Percentiles rank a stretch among this genome's conserved stretches.
Evolutionary conservation across 352 stramenopile species (phyloP).

Genomic region (Aphanomyces invadans): DNA sequence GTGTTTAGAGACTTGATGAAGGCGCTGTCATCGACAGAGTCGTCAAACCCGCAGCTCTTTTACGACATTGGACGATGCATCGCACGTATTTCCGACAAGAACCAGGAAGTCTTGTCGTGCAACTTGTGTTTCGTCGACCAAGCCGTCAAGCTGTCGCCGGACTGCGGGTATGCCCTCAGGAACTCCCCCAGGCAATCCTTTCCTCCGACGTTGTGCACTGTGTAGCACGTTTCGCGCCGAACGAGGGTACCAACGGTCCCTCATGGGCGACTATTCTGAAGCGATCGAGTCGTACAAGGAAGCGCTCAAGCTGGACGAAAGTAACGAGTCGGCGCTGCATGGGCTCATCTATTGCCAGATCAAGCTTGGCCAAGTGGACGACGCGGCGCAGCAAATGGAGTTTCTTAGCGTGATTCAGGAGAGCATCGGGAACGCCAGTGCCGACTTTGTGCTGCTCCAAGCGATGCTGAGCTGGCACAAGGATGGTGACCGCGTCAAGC

Average conservation of each 20-base stretch:
- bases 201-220: neutral
- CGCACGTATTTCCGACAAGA: conserved; percentile 51
- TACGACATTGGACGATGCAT: conserved; percentile 55
- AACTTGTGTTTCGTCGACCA: conserved; percentile 63
- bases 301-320: conserved; percentile 77
- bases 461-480: conserved; percentile 79
- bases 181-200: too few species aligned
- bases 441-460: conserved; percentile 78
- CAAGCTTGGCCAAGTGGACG: conserved; percentile 76
- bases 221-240: conserved; percentile 53
- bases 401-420: conserved; percentile 87
- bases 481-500: conserved; percentile 50
- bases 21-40: conserved; percentile 58
- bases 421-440: conserved; percentile 59
- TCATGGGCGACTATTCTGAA: conserved; percentile 67
- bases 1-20: conserved; percentile 40
- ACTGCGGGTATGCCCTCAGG: conserved; percentile 29
- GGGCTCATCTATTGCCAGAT: conserved; percentile 91
- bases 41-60: conserved; percentile 59
- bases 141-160: conserved; percentile 48
- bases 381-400: conserved; percentile 88
- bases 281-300: conserved; percentile 83
- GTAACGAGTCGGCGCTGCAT: conserved; percentile 81
- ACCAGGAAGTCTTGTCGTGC: conserved; percentile 61
- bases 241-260: conserved; percentile 61